phyloP scores from a whole-genome alignment of 2,329 filamentous ascomycete genomes.

The Fusarium denticulatum region DNA sequence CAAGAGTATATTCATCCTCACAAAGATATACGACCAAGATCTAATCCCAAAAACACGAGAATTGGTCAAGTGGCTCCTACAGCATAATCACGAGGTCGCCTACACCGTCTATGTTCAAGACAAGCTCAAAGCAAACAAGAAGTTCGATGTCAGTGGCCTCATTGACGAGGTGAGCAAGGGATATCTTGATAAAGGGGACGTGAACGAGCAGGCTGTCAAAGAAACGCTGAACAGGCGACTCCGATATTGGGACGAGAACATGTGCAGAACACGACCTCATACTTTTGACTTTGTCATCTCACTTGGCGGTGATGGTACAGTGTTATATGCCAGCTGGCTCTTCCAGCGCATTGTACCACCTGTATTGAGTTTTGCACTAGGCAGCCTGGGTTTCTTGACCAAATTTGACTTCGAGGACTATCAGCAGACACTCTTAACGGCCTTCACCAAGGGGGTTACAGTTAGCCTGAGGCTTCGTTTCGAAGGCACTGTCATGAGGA shows the following conservation, averaged over 20 bases:
- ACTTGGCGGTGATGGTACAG: conserved; percentile 94
- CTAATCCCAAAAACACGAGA: conserved; percentile 82
- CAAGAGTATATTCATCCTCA: conserved; percentile 84
- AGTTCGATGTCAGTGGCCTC: conserved; percentile 78
- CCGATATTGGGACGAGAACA: conserved; percentile 83
- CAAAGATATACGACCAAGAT: conserved; percentile 88
- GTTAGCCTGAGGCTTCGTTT: conserved; percentile 89
- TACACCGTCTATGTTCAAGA: conserved; percentile 89
- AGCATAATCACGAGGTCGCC: conserved; percentile 69
- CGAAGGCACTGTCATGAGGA: conserved; percentile 93
- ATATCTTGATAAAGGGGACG: conserved; percentile 51
- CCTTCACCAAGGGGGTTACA: conserved; percentile 85
- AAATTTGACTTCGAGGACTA: conserved; percentile 93
- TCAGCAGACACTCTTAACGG: conserved; percentile 71
- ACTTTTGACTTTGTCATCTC: conserved; percentile 95
- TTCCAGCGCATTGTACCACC: conserved; percentile 96
- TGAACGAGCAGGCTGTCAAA: conserved; percentile 47
- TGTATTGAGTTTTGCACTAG: conserved; percentile 88
- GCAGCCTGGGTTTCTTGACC: conserved; percentile 92
- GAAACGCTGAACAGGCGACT: conserved; percentile 63
- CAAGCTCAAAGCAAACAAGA: conserved; percentile 73
- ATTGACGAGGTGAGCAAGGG: conserved; percentile 66
- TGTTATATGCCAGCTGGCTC: conserved; percentile 94
- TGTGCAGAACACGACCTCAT: conserved; percentile 82
- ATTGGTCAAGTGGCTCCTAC: conserved; percentile 82